Conservation (phyloP, 2,329 filamentous ascomycete genomes). For the Trichoderma breve region DNA sequence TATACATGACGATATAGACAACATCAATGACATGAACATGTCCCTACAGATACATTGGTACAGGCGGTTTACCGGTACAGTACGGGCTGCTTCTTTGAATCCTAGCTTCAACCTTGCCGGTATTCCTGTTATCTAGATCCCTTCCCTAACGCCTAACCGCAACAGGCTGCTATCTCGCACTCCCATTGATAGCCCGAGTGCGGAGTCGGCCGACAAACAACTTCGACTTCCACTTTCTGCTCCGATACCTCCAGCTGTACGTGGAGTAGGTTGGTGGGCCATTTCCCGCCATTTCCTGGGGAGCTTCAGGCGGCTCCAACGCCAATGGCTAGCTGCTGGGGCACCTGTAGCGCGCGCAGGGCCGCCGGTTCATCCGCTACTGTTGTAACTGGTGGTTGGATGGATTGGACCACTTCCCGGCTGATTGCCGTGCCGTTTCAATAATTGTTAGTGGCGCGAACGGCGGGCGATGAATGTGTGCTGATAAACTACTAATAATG, state of each 20-base stretch:
- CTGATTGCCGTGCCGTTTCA: neutral
- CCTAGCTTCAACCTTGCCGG: neutral
- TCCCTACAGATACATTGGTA: too few species aligned
- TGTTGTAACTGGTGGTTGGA: neutral
- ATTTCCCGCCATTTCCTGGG: neutral
- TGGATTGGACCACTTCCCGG: neutral
- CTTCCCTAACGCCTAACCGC: constrained; percentile 1
- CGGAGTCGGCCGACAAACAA: constrained; percentile 1
- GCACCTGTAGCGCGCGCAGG: neutral
- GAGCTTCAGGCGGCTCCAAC: neutral
- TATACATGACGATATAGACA: neutral
- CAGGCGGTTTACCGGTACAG: neutral
- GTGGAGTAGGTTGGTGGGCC: neutral
- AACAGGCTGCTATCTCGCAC: constrained; percentile 16
- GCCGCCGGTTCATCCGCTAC: neutral
- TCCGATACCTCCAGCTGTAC: neutral
- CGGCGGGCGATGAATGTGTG: neutral
- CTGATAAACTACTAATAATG: neutral
- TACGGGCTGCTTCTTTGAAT: neutral
- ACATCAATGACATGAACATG: neutral
- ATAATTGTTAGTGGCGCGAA: neutral
- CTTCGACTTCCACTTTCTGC: neutral
- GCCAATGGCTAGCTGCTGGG: neutral
- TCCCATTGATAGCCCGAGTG: neutral
- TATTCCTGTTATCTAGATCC: constrained; percentile 16